These are phyloP conservation scores for Oryza punctata DNA, from an alignment of 176 grass and related monocot species.

Conservation along the genomic window DNA sequence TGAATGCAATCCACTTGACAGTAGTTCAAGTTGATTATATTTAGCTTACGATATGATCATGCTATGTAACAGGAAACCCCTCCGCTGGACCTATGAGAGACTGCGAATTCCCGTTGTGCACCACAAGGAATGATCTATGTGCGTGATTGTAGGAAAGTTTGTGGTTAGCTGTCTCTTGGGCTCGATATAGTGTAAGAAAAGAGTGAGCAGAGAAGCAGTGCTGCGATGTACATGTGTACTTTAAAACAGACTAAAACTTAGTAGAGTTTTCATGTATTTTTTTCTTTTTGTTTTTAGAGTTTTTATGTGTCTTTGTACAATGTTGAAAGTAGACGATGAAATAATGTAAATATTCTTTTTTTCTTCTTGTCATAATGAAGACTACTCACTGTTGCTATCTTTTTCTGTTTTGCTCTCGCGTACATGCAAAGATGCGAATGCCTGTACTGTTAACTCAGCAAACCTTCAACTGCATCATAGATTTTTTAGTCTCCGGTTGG, in stretches of 20 bases:
- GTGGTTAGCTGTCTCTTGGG: background rate
- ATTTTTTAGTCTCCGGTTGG: no score
- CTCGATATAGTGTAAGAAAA: background rate
- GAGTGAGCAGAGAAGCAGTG: background rate
- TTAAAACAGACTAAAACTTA: background rate
- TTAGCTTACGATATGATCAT: no score
- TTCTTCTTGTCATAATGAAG: background rate
- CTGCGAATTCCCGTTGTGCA: background rate
- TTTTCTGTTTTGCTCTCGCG: background rate
- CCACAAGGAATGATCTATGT: background rate
- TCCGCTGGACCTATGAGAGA: no score
- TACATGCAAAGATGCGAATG: background rate
- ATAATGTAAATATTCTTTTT: background rate
- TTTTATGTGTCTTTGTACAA: background rate
- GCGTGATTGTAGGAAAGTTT: background rate
- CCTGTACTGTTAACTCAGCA: no score
- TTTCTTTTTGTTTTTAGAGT: no score
- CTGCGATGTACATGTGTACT: conserved; percentile 8
- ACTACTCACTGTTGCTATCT: background rate
- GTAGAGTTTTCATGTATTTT: background rate
- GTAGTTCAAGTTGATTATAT: no score
- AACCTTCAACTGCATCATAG: no score
- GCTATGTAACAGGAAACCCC: no score
- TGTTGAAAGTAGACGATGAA: background rate
- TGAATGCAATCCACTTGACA: no score